Evolutionary conservation across 164 flowering plant species (phyloP).

Genomic region (Aristolochia contorta): DNA sequence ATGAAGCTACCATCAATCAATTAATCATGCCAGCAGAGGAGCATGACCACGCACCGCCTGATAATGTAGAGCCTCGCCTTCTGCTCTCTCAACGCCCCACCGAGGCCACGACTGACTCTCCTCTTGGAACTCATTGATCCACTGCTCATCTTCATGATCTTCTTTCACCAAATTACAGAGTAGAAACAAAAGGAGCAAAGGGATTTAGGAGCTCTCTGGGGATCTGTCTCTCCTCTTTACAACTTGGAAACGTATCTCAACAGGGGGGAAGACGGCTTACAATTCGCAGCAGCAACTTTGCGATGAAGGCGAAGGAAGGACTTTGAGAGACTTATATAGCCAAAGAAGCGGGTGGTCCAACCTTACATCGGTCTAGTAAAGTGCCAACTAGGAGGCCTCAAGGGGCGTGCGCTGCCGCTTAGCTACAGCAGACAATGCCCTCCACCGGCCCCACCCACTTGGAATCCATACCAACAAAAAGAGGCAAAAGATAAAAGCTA

Average conservation of each 20-base stretch:
- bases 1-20: constrained; percentile 1
- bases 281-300: background rate
- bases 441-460: constrained; percentile 20
- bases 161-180: background rate
- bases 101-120: constrained; percentile 45
- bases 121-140: constrained; percentile 32
- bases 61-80: constrained; percentile 18
- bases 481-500: constrained; percentile 1
- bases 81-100: constrained; percentile 43
- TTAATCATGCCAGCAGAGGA: constrained; percentile 12
- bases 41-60: constrained; percentile 14
- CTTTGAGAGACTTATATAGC: constrained; percentile 16
- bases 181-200: background rate
- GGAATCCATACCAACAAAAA: constrained; percentile 12
- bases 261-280: too few species aligned
- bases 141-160: constrained; percentile 29
- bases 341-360: constrained; percentile 18
- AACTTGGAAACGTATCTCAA: too few species aligned
- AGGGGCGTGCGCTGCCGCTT: constrained; percentile 24
- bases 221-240: background rate
- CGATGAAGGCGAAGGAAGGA: background rate
- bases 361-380: constrained; percentile 22
- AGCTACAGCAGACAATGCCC: constrained; percentile 24
- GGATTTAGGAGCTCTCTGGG: background rate
- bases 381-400: constrained; percentile 32